phyloP scores from a whole-genome alignment of 2,329 filamentous ascomycete genomes.

The Albifimbria verrucaria region DNA sequence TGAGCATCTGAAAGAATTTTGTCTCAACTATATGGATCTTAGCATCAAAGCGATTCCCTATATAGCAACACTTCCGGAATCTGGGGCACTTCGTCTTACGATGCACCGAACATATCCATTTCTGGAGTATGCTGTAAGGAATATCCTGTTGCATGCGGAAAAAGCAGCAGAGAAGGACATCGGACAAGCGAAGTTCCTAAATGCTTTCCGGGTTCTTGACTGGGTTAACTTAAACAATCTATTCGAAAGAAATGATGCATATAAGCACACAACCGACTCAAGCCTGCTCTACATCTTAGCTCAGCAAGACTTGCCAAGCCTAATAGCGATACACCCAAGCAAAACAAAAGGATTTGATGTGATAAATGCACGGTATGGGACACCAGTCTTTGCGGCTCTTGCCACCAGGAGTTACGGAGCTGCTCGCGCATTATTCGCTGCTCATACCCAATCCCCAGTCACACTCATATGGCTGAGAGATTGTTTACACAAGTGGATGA shows the following conservation, averaged over 20 bases:
- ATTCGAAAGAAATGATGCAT: not conserved
- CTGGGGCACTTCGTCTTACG: not conserved
- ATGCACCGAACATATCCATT: not conserved
- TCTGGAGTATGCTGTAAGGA: not conserved
- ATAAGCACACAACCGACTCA: not conserved
- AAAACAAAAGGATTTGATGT: not conserved
- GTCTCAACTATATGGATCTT: not conserved
- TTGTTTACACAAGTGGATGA: not conserved
- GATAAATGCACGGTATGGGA: not conserved
- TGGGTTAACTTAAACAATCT: not conserved
- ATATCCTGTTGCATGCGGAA: not conserved
- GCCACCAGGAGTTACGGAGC: not conserved
- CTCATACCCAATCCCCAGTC: not conserved
- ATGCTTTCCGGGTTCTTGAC: not conserved
- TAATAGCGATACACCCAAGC: not conserved
- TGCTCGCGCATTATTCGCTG: not conserved
- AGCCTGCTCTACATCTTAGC: not conserved
- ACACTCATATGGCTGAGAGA: not conserved
- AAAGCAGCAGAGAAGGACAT: not conserved
- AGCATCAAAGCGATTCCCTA: not conserved
- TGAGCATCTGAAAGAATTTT: not conserved
- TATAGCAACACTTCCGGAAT: not conserved
- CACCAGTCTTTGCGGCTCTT: not conserved
- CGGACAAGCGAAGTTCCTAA: not conserved
- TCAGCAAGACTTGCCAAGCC: not conserved